phyloP scores from a whole-genome alignment of 768 basidiomycete genomes.

The Leucosporidium scottii region DNA sequence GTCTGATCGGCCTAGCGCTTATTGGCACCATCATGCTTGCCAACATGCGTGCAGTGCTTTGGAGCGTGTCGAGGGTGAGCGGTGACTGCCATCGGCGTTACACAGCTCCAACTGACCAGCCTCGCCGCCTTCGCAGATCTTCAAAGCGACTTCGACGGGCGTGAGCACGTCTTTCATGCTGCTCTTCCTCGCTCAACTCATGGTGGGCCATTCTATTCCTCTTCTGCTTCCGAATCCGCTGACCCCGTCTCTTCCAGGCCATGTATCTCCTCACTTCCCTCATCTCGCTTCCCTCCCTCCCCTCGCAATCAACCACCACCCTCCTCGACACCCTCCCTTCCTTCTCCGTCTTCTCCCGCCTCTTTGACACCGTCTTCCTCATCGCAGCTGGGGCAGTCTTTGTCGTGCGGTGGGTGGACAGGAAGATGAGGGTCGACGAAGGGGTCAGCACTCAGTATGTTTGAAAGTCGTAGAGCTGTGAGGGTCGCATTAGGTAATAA shows the following conservation, averaged over 20 bases:
- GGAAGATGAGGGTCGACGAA: constrained; percentile 29
- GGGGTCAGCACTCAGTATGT: constrained; percentile 18
- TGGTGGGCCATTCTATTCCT: constrained; percentile 22
- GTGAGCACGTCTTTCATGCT: constrained; percentile 38
- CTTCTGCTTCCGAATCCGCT: neutral
- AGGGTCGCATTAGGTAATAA: neutral
- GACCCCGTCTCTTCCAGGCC: constrained; percentile 21
- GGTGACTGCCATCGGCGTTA: too few species aligned
- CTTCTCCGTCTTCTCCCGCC: constrained; percentile 37
- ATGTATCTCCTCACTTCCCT: constrained; percentile 39
- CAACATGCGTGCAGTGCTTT: constrained; percentile 36
- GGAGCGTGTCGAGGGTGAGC: constrained; percentile 35
- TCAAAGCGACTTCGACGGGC: constrained; percentile 37
- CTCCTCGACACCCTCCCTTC: constrained; percentile 37
- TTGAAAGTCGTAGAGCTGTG: neutral
- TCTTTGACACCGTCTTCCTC: constrained; percentile 38
- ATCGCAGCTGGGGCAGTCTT: constrained; percentile 31
- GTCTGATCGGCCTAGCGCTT: constrained; percentile 29
- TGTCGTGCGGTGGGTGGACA: constrained; percentile 25
- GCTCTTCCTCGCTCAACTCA: constrained; percentile 38
- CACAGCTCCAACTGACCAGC: neutral
- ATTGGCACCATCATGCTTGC: constrained; percentile 38
- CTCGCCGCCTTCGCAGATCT: constrained; percentile 13
- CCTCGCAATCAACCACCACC: constrained; percentile 13
- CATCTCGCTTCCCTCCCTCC: constrained; percentile 35